These are phyloP conservation scores for Serendipita vermifera DNA, from an alignment of 768 basidiomycete genomes.

Conservation along the genomic window DNA sequence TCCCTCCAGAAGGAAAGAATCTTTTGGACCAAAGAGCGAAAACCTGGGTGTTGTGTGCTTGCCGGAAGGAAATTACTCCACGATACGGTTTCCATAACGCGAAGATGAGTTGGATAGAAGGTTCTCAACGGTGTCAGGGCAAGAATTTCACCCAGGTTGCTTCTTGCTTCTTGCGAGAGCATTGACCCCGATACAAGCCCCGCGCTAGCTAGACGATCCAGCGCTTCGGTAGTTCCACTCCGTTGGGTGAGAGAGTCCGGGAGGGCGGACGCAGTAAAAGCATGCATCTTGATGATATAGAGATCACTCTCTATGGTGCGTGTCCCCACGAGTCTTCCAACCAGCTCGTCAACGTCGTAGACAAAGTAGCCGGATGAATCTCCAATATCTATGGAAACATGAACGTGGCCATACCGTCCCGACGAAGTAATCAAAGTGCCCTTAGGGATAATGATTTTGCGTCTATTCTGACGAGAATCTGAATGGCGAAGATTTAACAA, in stretches of 20 bases:
- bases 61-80: conserved; percentile 21
- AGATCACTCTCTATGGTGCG: conserved; percentile 22
- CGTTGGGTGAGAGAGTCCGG: conserved; percentile 33
- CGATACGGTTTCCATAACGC: conserved; percentile 29
- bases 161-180: conserved; percentile 21
- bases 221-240: conserved; percentile 34
- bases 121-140: conserved; percentile 25
- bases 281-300: conserved; percentile 33
- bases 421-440: conserved; percentile 8
- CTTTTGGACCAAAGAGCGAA: conserved; percentile 19
- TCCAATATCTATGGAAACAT: conserved; percentile 13
- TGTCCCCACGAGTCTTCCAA: conserved; percentile 23
- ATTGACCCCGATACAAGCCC: conserved; percentile 29
- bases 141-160: conserved; percentile 25
- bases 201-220: conserved; percentile 29
- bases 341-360: conserved; percentile 22
- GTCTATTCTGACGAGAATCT: conserved; percentile 20
- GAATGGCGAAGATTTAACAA: conserved; percentile 29
- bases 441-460: conserved; percentile 16
- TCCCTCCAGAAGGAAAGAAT: conserved; percentile 20
- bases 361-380: conserved; percentile 15
- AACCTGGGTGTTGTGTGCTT: conserved; percentile 24
- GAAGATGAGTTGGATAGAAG: conserved; percentile 30
- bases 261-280: conserved; percentile 30
- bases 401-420: conserved; percentile 11